Evolutionary conservation across 2,329 filamentous ascomycete genomes (phyloP).

Genomic region (Aspergillus intermedius): DNA sequence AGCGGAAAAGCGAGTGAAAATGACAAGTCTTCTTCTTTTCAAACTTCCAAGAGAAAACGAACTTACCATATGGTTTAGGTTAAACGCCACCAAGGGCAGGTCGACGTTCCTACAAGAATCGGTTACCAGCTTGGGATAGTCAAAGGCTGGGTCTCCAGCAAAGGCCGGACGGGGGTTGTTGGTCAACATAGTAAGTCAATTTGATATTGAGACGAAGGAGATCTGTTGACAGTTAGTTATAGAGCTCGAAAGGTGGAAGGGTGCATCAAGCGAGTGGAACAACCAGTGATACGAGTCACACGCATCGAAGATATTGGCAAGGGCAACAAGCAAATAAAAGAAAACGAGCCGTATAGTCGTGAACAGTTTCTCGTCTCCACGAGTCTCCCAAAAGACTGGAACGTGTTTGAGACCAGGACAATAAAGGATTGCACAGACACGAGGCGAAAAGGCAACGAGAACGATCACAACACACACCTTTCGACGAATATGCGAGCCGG

Average conservation of each 20-base stretch:
- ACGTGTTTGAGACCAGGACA: background rate
- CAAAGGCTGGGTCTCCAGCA: slow-evolving; percentile 17
- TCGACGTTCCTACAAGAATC: slow-evolving; percentile 21
- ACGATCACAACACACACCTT: background rate
- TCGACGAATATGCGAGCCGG: too few relatives aligned
- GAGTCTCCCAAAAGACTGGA: background rate
- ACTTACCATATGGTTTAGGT: slow-evolving; percentile 20
- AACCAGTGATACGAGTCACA: background rate
- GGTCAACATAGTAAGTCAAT: background rate
- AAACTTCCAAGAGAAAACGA: background rate
- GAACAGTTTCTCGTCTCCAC: background rate
- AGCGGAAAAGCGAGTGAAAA: background rate
- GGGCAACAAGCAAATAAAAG: too few relatives aligned
- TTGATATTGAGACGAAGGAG: background rate
- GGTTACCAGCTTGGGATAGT: slow-evolving; percentile 11
- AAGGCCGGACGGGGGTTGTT: background rate
- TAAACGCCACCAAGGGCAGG: slow-evolving; percentile 16
- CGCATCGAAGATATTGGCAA: background rate
- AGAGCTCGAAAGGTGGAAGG: too few relatives aligned
- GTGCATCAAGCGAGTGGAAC: too few relatives aligned
- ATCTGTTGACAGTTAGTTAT: background rate
- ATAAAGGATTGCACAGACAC: background rate
- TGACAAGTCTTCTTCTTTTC: background rate
- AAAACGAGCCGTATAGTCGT: background rate
- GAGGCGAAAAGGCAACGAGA: background rate